These are phyloP conservation scores for Pseudopithomyces chartarum DNA, from an alignment of 2,329 filamentous ascomycete genomes.

Conservation along the genomic window DNA sequence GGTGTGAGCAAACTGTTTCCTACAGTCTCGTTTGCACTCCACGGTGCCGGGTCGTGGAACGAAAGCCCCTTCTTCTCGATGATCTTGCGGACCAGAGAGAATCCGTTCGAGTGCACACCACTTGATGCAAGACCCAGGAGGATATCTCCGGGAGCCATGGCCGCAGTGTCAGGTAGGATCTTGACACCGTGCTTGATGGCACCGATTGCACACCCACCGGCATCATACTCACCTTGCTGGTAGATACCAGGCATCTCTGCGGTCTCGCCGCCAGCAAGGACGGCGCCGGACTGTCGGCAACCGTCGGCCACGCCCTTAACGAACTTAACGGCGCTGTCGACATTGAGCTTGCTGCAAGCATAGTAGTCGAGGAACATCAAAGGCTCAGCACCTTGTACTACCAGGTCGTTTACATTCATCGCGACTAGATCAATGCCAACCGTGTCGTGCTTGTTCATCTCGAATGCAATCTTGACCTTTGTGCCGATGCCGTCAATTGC, in stretches of 20 bases:
- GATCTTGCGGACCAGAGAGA: slow-evolving; percentile 93
- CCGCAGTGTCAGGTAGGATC: slow-evolving; percentile 74
- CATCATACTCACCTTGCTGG: slow-evolving; percentile 86
- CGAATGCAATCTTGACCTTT: slow-evolving; percentile 94
- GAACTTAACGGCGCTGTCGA: slow-evolving; percentile 79
- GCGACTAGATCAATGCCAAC: slow-evolving; percentile 97
- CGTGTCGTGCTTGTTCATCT: slow-evolving; percentile 86
- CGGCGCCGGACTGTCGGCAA: slow-evolving; percentile 83
- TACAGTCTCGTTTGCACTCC: slow-evolving; percentile 67
- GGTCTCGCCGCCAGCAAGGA: slow-evolving; percentile 94
- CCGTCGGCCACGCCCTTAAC: slow-evolving; percentile 88
- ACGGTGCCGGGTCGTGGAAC: slow-evolving; percentile 77
- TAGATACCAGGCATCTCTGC: slow-evolving; percentile 99
- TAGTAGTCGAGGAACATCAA: slow-evolving; percentile 99
- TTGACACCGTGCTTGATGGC: slow-evolving; percentile 69
- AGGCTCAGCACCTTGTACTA: slow-evolving; percentile 93
- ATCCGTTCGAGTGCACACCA: slow-evolving; percentile 95
- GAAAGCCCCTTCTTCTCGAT: slow-evolving; percentile 72
- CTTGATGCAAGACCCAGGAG: slow-evolving; percentile 84
- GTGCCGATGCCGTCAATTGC: slow-evolving; percentile 97
- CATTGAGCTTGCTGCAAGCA: slow-evolving; percentile 85
- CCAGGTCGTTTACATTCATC: slow-evolving; percentile 98
- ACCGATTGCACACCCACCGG: slow-evolving; percentile 86
- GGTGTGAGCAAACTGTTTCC: slow-evolving; percentile 84
- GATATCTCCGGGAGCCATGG: slow-evolving; percentile 82